These are phyloP conservation scores for Curvularia verruculosa DNA, from an alignment of 2,329 filamentous ascomycete species.

Conservation along the genomic window DNA sequence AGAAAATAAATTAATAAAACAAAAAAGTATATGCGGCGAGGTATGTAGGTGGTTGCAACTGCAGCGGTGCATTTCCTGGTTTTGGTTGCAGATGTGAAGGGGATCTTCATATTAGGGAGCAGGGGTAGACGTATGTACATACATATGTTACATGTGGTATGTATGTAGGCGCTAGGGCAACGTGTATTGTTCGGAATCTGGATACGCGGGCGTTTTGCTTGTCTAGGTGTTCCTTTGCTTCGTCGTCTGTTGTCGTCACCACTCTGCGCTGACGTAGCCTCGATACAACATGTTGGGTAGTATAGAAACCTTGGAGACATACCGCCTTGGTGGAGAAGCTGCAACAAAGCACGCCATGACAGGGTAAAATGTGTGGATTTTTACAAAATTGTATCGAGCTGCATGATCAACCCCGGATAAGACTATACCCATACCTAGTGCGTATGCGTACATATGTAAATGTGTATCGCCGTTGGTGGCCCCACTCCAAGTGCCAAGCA, in stretches of 20 bases:
- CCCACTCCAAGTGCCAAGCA: not conserved
- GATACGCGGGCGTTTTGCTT: not conserved
- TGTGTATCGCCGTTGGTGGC: slow-evolving; percentile 1
- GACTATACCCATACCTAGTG: not conserved
- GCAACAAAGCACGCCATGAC: not conserved
- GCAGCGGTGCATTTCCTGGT: not conserved
- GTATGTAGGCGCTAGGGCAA: not conserved
- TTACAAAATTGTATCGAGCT: not conserved
- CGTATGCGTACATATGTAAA: not conserved
- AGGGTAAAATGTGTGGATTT: not conserved
- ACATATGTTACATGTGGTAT: no score
- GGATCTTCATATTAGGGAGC: not conserved
- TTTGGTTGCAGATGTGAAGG: not conserved
- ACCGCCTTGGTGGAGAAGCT: not conserved
- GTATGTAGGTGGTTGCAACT: not conserved
- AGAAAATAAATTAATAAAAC: not conserved
- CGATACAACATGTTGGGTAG: not conserved
- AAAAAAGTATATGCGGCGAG: not conserved
- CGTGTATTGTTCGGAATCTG: not conserved
- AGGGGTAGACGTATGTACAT: not conserved
- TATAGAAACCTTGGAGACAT: not conserved
- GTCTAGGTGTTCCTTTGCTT: not conserved
- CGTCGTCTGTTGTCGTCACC: not conserved
- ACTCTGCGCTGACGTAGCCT: not conserved
- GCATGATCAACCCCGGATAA: not conserved